Evolutionary conservation across 257 asterid genomes (phyloP), one percentile per base, ranked within the genome.

Genomic region (Lavandula angustifolia): DNA sequence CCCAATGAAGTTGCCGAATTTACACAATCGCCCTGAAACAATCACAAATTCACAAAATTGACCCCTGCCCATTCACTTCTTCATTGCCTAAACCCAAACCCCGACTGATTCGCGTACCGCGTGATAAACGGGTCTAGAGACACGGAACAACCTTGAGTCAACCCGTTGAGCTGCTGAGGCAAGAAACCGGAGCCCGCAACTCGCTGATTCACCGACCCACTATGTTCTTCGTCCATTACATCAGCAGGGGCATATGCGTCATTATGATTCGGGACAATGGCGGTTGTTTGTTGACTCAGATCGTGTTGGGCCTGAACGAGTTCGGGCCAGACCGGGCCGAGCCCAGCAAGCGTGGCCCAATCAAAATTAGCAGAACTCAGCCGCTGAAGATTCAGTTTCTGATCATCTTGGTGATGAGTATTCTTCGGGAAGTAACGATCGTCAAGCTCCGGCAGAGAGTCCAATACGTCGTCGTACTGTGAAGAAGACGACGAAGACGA

Each of bases 261-360:
- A 74, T 72, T 79, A 16, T 43, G 49, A 43, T 2, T 32, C 42
- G 58, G 79, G 27, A 22, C 27, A 22, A 38, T 7, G 43, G 9
- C 43, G 43, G 10, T 6, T 1, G 43, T 38, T 7, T 38, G 43
- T 29, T 57, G 68, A 33, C 35, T 16, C 5, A 16, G 27, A 32
- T 4, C 52, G 1, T 62, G 49, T 63, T 69, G 81, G 74, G 74
- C 64, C 27, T 66, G 75, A 7, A 51, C 42, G 0, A 49, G 62
- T 55, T 81, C 89, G 17, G 87, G 82, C 35, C 68, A 54, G 14
- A 68, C 6, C 4, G 82, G 68, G 44, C 35, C 54, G 3, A 84
- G 74, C 54, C 89, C 86, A 53, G 88, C 92, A 1, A 84, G 43
- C 9, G 85, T 76, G n/a, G 94, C 92, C 97, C 97, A 89, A 57